Conservation (phyloP, 306 rosid genomes). For the Trichosanthes truncata region DNA sequence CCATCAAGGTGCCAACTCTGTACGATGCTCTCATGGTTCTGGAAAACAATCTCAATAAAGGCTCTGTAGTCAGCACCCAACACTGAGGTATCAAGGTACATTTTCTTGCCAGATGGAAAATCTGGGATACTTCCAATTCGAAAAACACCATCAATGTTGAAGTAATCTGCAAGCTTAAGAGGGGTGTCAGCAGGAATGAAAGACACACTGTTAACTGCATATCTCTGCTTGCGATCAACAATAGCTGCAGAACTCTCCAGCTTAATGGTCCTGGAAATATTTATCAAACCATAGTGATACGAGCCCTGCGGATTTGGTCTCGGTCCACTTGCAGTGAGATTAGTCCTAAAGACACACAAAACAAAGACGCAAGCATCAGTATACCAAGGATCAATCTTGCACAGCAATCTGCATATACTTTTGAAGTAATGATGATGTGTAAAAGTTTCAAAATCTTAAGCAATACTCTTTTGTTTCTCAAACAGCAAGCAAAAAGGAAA, state of each 20-base stretch:
- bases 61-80: conserved; percentile 77
- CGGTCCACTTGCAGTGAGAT: conserved; percentile 90
- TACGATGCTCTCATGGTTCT: conserved; percentile 54
- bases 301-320: conserved; percentile 98
- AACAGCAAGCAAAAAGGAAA: neutral
- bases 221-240: conserved; percentile 65
- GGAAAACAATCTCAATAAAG: conserved; percentile 74
- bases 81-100: conserved; percentile 76
- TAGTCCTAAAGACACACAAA: conserved; percentile 34
- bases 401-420: neutral
- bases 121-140: conserved; percentile 68
- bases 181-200: conserved; percentile 68
- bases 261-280: conserved; percentile 51
- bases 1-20: conserved; percentile 91
- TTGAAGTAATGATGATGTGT: neutral
- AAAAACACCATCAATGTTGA: conserved; percentile 63
- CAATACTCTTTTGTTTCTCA: neutral
- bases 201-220: conserved; percentile 73
- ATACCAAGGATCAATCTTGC: neutral
- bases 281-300: conserved; percentile 74
- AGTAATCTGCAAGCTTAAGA: conserved; percentile 78
- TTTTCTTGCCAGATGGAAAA: conserved; percentile 30
- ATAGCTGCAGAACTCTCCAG: conserved; percentile 62
- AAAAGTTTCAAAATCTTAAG: neutral
- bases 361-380: neutral